Evolutionary conservation across 768 basidiomycete genomes (phyloP), one percentile per base, ranked within the genome.

Genomic region (Leccinellum luteum): DNA sequence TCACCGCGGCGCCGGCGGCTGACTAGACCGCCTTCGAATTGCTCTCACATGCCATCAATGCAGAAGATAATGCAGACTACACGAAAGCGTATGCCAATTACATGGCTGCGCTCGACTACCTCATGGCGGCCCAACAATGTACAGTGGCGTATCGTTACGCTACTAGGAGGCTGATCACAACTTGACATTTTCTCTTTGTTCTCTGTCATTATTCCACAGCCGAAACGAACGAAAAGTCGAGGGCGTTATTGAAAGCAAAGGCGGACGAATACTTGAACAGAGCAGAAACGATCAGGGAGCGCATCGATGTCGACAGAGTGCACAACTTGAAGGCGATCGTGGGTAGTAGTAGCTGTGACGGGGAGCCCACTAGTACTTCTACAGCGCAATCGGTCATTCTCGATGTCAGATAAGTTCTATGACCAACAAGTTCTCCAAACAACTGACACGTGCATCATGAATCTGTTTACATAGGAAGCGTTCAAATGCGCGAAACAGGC

Each of bases 41-140:
- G 49, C 92, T 97, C 15, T 89, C 94, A 71, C 81, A 83, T 66
- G 94, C 94, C 47, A 94, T 95, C 65, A 90, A 91, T 53, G 87
- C 90, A 61, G 96, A 98, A 76, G 82, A 83, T 55, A 90, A 90
- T 72, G 85, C 87, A 74, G 90, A 95, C 73, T 98, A 97, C 76
- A 79, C 83, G 7, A 92, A 94, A 68, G 94, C 94, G 17, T 95
- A 91, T 82, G 94, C 90, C 75, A 81, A 85, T 63, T 95, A 96
- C 76, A 87, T 89, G 78, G 94, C 97, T 76, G 82, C 92, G 2
- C 81, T 98, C 56, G 96, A 98, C 72, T 98, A 94, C 74, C 98
- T 98, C 75, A 92, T 97, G 89, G 89, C 97, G 65, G 93, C 94
- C 14, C 78, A 93, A 69, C 93, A 92, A 74, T 92, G 92, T 93